These are phyloP conservation scores for Chytridium lagenaria DNA, from an alignment of 371 early-diverging fungal genomes.

Conservation along the genomic window DNA sequence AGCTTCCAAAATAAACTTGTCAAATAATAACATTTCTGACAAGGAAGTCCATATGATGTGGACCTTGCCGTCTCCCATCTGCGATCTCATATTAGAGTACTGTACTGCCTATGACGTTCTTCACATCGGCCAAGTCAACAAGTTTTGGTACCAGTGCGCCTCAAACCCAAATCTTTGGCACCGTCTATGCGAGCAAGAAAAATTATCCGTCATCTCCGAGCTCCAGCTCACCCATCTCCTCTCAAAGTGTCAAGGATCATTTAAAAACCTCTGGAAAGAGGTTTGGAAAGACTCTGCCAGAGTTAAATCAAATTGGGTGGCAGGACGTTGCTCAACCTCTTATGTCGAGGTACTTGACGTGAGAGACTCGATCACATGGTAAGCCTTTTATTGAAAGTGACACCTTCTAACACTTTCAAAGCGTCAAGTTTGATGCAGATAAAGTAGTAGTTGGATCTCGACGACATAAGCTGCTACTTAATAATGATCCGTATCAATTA, in stretches of 20 bases:
- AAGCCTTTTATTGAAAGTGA: neutral
- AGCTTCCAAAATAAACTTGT: neutral
- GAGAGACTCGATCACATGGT: conserved; percentile 33
- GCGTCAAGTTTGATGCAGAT: conserved; percentile 39
- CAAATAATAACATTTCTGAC: neutral
- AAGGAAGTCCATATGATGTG: neutral
- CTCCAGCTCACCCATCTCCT: neutral
- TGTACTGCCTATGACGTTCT: neutral
- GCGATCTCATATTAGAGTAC: neutral
- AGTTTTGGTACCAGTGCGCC: neutral
- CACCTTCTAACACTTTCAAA: neutral
- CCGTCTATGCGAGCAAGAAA: neutral
- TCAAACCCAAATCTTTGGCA: neutral
- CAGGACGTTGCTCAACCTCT: conserved; percentile 1
- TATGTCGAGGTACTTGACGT: conserved; percentile 23
- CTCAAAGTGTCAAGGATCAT: neutral
- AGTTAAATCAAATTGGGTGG: conserved; percentile 19
- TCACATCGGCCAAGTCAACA: neutral
- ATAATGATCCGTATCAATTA: neutral
- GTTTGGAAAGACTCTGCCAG: conserved; percentile 17
- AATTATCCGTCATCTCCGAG: neutral
- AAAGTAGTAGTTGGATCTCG: conserved; percentile 38
- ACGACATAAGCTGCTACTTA: conserved; percentile 33
- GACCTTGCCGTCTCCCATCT: neutral
- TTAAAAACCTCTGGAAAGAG: conserved; percentile 28